Conservation (phyloP, 2,329 filamentous ascomycete genomes). For the Epichloe scottii region DNA sequence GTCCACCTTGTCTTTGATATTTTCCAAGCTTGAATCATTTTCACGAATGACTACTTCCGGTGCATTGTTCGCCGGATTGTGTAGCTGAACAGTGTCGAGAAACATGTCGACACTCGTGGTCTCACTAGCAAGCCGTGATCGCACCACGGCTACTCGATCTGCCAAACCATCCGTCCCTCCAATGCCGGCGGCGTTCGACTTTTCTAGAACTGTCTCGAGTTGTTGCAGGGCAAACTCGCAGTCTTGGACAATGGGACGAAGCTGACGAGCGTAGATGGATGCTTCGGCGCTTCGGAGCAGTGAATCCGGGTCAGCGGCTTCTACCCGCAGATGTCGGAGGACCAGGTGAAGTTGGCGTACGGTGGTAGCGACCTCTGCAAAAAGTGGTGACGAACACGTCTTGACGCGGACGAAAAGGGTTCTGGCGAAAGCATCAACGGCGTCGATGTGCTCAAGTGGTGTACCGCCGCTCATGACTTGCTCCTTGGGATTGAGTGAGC, state of each 20-base stretch:
- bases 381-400: slow-evolving; percentile 28
- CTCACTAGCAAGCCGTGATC: slow-evolving; percentile 36
- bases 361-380: slow-evolving; percentile 37
- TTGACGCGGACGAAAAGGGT: slow-evolving; percentile 42
- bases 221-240: slow-evolving; percentile 42
- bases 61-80: slow-evolving; percentile 27
- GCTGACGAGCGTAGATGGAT: slow-evolving; percentile 34
- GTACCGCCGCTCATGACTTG: slow-evolving; percentile 20
- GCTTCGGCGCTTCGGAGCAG: slow-evolving; percentile 33
- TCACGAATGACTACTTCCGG: slow-evolving; percentile 21
- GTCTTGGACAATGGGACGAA: slow-evolving; percentile 40
- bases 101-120: slow-evolving; percentile 42
- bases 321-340: slow-evolving; percentile 44
- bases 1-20: slow-evolving; percentile 49
- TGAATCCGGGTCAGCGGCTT: slow-evolving; percentile 44
- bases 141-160: slow-evolving; percentile 28
- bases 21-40: slow-evolving; percentile 32
- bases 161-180: slow-evolving; percentile 22
- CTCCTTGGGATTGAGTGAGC: neutral
- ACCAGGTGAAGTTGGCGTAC: slow-evolving; percentile 42
- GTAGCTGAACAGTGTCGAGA: slow-evolving; percentile 43
- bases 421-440: slow-evolving; percentile 41
- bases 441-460: slow-evolving; percentile 36
- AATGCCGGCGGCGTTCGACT: slow-evolving; percentile 23
- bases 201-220: slow-evolving; percentile 39